Percentiles rank a stretch among this genome's conserved stretches.
phyloP scores from a whole-genome alignment of 148 eudicot genomes.

The Polygonum maritimum region DNA sequence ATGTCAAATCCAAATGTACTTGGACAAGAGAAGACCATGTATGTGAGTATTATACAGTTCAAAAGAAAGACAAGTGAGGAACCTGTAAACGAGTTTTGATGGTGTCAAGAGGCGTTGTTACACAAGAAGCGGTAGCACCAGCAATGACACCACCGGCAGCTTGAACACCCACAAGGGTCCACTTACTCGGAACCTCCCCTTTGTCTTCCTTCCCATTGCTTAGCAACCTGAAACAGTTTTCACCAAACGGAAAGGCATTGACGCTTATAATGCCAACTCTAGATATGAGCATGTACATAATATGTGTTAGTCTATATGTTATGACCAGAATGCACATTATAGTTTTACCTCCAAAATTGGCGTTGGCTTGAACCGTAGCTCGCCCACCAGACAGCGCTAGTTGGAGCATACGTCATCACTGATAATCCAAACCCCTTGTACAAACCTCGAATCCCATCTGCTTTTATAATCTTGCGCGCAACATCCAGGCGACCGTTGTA shows the following conservation, averaged over 20 bases:
- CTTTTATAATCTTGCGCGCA: slow-evolving; percentile 57
- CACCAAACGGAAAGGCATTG: background rate
- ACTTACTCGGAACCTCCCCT: slow-evolving; percentile 36
- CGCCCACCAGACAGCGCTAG: slow-evolving; percentile 99
- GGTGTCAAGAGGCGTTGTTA: slow-evolving; percentile 91
- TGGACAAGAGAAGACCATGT: background rate
- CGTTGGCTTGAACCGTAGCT: slow-evolving; percentile 98
- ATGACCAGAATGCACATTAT: background rate
- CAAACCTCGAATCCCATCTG: slow-evolving; percentile 74
- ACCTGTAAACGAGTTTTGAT: slow-evolving; percentile 93
- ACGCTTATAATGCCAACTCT: background rate
- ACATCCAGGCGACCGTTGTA: slow-evolving; percentile 90
- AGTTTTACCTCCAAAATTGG: slow-evolving; percentile 64
- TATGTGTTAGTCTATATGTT: no score
- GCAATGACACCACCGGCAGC: slow-evolving; percentile 89
- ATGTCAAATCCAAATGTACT: background rate
- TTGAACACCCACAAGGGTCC: slow-evolving; percentile 62
- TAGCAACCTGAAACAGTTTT: slow-evolving; percentile 32
- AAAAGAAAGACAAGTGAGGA: background rate
- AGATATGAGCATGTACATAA: background rate
- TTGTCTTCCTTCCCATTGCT: slow-evolving; percentile 35
- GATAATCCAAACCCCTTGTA: slow-evolving; percentile 95
- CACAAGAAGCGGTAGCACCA: slow-evolving; percentile 78
- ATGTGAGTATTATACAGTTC: background rate
- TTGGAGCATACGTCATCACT: slow-evolving; percentile 75